phyloP scores from a whole-genome alignment of 2,329 filamentous ascomycete species.

The Hyphodiscus sp. region DNA sequence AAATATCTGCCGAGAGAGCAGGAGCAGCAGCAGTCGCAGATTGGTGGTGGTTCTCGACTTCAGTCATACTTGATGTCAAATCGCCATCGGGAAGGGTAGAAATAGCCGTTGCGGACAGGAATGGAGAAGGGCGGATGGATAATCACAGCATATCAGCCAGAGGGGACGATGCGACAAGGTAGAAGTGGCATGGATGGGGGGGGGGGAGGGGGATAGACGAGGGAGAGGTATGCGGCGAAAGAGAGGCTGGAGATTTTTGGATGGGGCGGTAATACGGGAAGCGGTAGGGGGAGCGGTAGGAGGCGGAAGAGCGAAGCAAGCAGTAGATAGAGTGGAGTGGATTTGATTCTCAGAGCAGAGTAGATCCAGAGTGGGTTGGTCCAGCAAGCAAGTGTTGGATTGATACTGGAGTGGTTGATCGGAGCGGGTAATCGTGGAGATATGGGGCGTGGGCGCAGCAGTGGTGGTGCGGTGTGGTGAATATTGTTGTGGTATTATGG shows the following conservation, averaged over 20 bases:
- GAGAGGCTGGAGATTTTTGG: neutral
- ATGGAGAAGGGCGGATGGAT: conserved; percentile 6
- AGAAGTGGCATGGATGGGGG: conserved; percentile 8
- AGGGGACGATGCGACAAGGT: neutral
- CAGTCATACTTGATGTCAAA: conserved; percentile 21
- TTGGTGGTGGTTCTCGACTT: conserved; percentile 12
- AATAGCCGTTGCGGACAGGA: conserved; percentile 7
- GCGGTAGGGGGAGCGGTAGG: neutral
- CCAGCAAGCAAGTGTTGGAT: no score
- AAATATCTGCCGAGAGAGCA: conserved; percentile 27
- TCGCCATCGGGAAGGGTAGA: conserved; percentile 18
- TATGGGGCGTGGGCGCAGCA: no score
- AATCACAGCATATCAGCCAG: conserved; percentile 19
- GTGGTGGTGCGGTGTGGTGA: no score
- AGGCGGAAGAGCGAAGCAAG: no score
- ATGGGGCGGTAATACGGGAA: neutral
- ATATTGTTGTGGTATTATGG: no score
- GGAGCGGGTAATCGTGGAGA: no score
- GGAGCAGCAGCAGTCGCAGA: no score
- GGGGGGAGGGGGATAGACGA: conserved; percentile 5
- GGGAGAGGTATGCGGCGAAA: neutral
- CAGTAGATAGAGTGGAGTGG: no score
- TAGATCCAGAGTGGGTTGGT: no score
- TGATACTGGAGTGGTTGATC: no score
- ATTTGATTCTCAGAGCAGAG: no score